Evolutionary conservation across 2,329 filamentous ascomycete genomes (phyloP), one percentile per base, ranked within the genome.

Genomic region (Pseudogymnoascus sp.): DNA sequence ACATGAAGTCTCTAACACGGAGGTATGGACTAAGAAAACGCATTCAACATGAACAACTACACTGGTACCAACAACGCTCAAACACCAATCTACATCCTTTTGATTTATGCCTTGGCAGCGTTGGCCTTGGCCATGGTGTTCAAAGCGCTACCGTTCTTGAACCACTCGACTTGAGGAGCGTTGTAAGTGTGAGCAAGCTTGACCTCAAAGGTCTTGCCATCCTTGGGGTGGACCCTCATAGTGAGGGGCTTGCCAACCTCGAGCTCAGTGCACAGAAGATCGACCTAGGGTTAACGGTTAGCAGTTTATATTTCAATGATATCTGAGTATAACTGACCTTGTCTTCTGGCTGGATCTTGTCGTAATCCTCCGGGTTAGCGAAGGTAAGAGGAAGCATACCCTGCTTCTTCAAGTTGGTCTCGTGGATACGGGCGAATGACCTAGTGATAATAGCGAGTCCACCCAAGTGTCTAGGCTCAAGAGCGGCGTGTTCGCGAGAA

Each of bases 341-440:
- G 82, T 96, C 94, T 63, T 94, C 86, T 67, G 91, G 89, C 74
- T 88, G 84, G 76, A 99, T 92, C 84, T 90, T 95, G 76, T 99
- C 94, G 77, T 99, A 99, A 77, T 99, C 94, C 74, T 88, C 92
- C 61, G 92, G 92, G 73, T 97, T 86, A 61, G 84, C 77, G 79
- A 99, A 99, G 70, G 92, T 97, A 66, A 99, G 83, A 71, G 94
- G 94, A 79, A 99, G 89, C 92, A 99, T 96, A 78, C 94, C 94
- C 85, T 99, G 94, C 88, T 99, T 99, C 90, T 99, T 99, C 81
- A 99, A 79, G 85, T 99, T 99, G 81, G 94, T 99, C 83, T 99
- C 94, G 83, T 99, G 94, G 73, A 99, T 99, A 88, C 94, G 94
- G 71, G 94, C 94, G 74, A 99, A 99, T 66, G 84, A 90, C 73